Base-by-base conservation (phyloP, 768 basidiomycete genomes). In the Phaeolepiota aurea region DNA sequence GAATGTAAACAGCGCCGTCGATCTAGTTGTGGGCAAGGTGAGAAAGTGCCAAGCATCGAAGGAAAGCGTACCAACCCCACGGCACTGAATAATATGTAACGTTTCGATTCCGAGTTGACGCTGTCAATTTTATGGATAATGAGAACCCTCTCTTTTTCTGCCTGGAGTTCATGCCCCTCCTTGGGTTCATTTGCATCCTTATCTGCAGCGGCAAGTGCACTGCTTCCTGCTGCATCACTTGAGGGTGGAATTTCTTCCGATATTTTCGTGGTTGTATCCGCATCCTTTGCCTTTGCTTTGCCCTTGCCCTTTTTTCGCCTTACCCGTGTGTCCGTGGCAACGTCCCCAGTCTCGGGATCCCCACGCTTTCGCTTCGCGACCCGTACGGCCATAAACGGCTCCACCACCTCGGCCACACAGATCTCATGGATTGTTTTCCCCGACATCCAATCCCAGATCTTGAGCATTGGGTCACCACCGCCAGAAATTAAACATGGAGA, bases 391-490 rank as follows among this genome's bases (percentile, higher is more conserved):
- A 80, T 64, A 43, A 69, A 79, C 0, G 71, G 73, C 41, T 70
- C 65, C 12, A 79, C 68, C 0, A 54, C 51, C 4, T 67, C 57
- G 43, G 59, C 57, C 14, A 93, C 64, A 3, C 58, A 50, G 7
- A 94, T 61, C 28, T 78, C 71, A 20, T 65, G 62, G 23, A 70
- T 57, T 25, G 76, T 54, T 23, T 50, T 48, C 0, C 91, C 92
- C 0, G 65, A 64, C 59, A 79, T 72, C 80, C 84, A 88, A 46
- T 87, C 74, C 87, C 87, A 93, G 5, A 89, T 45, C 51, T 82
- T 83, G 14, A 94, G 56, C 40, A 69, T 62, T 0, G 74, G 64
- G 50, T 98, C 94, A 0, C 93, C 94, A 9, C 94, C 94, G 4
- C 87, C 94, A 0, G 90, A 92, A 5, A 97, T 68, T 16, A 99